Evolutionary conservation across 768 basidiomycete species (phyloP), one percentile per base, ranked within the genome.

Genomic region (Podaxis mareebaensis): DNA sequence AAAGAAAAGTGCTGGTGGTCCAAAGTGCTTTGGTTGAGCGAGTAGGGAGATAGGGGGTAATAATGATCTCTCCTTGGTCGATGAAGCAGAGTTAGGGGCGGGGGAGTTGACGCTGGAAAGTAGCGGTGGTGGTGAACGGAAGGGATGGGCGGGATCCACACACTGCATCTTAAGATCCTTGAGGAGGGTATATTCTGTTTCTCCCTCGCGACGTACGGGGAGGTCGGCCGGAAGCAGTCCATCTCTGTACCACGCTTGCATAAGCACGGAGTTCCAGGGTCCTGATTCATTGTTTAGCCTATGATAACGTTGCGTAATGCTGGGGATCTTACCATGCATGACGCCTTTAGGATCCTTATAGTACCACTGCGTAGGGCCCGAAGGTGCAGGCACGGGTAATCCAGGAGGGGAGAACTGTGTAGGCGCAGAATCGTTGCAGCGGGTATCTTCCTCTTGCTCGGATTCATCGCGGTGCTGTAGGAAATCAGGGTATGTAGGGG

Each of bases 181-280:
- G 64, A 94, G 79, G 8, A 89, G 77, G 58, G 83, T 81, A 69
- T 87, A 94, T 2, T 85, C 85, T 0, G 77, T 68, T 44, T 93
- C 92, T 68, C 89, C 88, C 70, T 93, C 93, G 49, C 87, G 81
- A 65, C 91, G 81, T 13, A 94, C 87, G 3, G 93, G 93, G 7
- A 95, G 83, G 70, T 93, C 91, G 0, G 88, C 88, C 2, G 93
- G 93, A 24, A 95, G 79, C 20, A 93, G 73, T 8, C 90, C 91
- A 65, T 95, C 93, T 69, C 89, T 91, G 70, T 91, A 93, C 92
- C 92, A 95, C 3, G 87, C 84, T 70, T 94, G 92, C 92, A 95
- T 95, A 52, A 93, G 79, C 24, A 86, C 83, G n/a, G 90, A 81
- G 70, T 91, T 92, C 93, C 93, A 94, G 22, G 92, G 93, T 39